Evolutionary conservation across 495 filamentous ascomycete genomes (phyloP), one percentile per base, ranked within the genome.

Genomic region (Poronia punctata): DNA sequence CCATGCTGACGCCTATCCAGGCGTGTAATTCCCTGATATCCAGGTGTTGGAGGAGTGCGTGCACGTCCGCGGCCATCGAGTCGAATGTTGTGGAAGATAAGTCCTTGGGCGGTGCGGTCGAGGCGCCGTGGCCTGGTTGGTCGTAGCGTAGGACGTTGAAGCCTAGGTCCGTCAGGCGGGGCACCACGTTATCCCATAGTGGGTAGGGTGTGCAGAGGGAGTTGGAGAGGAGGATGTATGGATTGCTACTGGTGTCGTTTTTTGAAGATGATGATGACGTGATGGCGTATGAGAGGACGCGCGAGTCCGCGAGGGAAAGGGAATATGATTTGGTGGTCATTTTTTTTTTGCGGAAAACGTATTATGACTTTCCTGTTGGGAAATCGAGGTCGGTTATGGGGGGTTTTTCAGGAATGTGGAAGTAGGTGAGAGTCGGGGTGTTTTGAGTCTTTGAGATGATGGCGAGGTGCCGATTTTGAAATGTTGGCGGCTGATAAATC

Each of bases 1-100:
- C 61, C 49, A 62, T 54, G 25, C 52, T 60, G 12, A 60, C 52
- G 12, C 59, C 59, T 3, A 62, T 48, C 61, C 61, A 64, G 20
- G 45, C 54, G 38, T 56, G 40, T n/a, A 64, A 22, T 9, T 21
- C 33, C 5, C 28, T 30, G 30, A 61, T 46, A 14, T 33, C 23
- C 10, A 54, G 43, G 17, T 48, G 46, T 8, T 22, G 9, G 8
- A 64, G 38, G 22, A 62, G 57, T 4, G 36, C 31, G 17, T 44
- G 36, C 23, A 62, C 56, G 31, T 62, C 59, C 15, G 48, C 44
- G 23, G 55, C 59, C 16, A 65, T 27, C n/a, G 43, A 35, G 24
- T 48, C 48, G 34, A 65, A 60, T 2, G 53, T 60, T 2, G 60
- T 57, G 10, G 40, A 43, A 9, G 44, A 32, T 15, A 56, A 39